A percentile compares a stretch with the other conserved stretches of the same genome.
These are phyloP conservation scores for Podila verticillata DNA, from an alignment of 192 early-diverging fungal genomes.

Conservation along the genomic window DNA sequence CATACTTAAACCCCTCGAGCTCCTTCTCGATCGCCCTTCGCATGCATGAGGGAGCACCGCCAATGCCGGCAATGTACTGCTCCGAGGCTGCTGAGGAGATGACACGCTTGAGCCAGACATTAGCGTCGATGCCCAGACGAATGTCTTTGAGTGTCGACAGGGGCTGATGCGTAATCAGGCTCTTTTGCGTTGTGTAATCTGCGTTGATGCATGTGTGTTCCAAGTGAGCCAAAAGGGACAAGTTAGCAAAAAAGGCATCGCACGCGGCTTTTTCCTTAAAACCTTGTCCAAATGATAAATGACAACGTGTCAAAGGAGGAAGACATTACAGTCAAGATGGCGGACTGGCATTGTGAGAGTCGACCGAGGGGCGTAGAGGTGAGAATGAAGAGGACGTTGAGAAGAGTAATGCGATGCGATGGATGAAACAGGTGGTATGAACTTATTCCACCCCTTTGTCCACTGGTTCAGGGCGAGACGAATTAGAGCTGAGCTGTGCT, in stretches of 20 bases:
- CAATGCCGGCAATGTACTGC: conserved; percentile 68
- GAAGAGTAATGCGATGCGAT: neutral
- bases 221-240: neutral
- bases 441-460: neutral
- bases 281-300: neutral
- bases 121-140: conserved; percentile 82
- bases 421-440: too few relatives aligned
- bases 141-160: conserved; percentile 69
- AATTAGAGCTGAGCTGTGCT: neutral
- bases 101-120: conserved; percentile 80
- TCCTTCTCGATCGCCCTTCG: conserved; percentile 71
- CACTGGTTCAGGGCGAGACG: too few relatives aligned
- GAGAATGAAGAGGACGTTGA: neutral
- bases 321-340: conserved; percentile 29
- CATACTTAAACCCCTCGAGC: conserved; percentile 69
- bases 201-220: neutral
- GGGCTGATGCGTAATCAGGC: conserved; percentile 35
- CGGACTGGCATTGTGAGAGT: conserved; percentile 20
- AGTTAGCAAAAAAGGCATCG: neutral
- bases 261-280: neutral
- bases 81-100: conserved; percentile 61
- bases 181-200: conserved; percentile 41
- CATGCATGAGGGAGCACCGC: conserved; percentile 69
- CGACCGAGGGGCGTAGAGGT: neutral
- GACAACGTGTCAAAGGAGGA: neutral